Percentiles rank a stretch among this genome's conserved stretches.
These are phyloP conservation scores for Diutina pseudorugosa DNA, from an alignment of 1,139 yeast genomes.

Conservation along the genomic window DNA sequence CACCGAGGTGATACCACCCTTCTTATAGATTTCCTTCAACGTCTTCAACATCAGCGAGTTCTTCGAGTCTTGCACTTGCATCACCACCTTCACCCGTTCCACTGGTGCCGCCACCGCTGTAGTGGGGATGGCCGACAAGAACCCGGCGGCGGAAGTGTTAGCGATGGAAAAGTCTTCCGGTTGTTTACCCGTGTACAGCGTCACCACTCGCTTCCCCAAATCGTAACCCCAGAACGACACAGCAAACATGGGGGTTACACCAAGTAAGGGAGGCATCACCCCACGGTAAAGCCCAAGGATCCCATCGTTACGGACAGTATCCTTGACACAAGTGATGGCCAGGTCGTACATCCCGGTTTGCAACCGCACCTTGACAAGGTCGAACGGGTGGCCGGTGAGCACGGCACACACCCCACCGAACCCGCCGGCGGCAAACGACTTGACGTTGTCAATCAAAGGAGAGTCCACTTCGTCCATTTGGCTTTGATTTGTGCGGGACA, in stretches of 20 bases:
- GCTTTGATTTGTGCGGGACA: background rate
- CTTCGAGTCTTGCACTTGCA: constrained; percentile 58
- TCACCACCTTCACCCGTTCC: constrained; percentile 87
- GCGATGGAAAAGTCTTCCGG: constrained; percentile 41
- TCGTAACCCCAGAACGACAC: constrained; percentile 98
- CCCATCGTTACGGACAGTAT: constrained; percentile 63
- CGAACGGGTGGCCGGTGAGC: constrained; percentile 92
- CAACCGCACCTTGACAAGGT: constrained; percentile 80
- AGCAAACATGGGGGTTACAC: constrained; percentile 98
- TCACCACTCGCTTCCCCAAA: constrained; percentile 70
- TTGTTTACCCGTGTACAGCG: constrained; percentile 26
- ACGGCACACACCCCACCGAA: constrained; percentile 61
- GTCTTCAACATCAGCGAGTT: constrained; percentile 46
- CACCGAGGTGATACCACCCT: constrained; percentile 77
- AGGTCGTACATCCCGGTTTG: constrained; percentile 62
- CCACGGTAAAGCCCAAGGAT: constrained; percentile 75
- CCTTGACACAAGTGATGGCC: constrained; percentile 54
- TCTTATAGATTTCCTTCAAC: constrained; percentile 55
- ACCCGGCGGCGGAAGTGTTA: constrained; percentile 89
- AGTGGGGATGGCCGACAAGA: constrained; percentile 87
- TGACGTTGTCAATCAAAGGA: constrained; percentile 39
- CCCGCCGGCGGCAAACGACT: constrained; percentile 88
- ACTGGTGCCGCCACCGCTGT: constrained; percentile 94
- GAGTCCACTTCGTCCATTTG: constrained; percentile 38
- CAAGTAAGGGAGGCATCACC: constrained; percentile 78